Evolutionary conservation across 305 asterid genomes (phyloP), one percentile per base, ranked within the genome.

Genomic region (Solanum hybrid): DNA sequence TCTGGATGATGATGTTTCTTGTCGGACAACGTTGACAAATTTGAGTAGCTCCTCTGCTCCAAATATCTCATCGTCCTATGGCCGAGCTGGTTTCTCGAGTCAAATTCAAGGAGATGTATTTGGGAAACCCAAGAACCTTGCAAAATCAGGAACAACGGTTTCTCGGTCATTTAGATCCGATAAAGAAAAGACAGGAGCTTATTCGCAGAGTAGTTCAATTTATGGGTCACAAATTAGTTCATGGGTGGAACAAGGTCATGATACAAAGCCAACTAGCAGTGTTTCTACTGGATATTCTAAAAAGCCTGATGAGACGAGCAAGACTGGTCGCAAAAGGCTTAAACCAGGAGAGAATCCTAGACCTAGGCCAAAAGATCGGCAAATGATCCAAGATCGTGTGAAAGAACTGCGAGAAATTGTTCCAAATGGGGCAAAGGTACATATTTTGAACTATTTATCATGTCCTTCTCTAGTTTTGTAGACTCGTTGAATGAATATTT

Each of bases 361-460:
- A 77, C 99, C 99, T 7, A 94, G 99, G 90, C 99, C 99, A 3
- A 96, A 97, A 93, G 99, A 97, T 91, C 98, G 99, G 7, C 99
- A 97, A 92, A 96, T 97, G 99, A 96, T 97, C 90, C 99, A 97
- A 95, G 99, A 97, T 77, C 98, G 99, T 27, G 98, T 97, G 26
- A 97, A 96, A 94, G 99, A 97, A 81, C 90, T 97, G 79, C 92
- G 99, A 91, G 98, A 97, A 92, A 95, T 97, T 31, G 98, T 97
- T 85, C 99, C 99, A 1, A 97, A 96, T 78, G 99, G 98, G 24
- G 97, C 95, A 73, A 97, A 97, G 99, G 99, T 97, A 72, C 73
- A 31, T 4, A 38, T 5, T 12, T 68, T 32, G 70, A 22, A 29
- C 22, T 65, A 70, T 57, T 57, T 70, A 33, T 51, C 75, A 2